phyloP scores from a whole-genome alignment of 352 stramenopile genomes.

The Pythium utonaiense region DNA sequence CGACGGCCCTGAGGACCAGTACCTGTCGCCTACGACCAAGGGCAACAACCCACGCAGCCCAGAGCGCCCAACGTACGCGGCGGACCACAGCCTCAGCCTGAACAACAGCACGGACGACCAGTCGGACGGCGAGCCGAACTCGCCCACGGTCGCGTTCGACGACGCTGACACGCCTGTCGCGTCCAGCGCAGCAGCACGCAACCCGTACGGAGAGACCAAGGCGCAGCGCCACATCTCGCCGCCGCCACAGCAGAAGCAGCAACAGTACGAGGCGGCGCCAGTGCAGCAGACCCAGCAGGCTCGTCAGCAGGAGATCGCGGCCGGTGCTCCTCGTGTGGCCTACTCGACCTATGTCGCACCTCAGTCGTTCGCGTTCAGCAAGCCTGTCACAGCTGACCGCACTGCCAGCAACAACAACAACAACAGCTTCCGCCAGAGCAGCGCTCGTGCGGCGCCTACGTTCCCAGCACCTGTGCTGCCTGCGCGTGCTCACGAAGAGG shows the following conservation, averaged over 20 bases:
- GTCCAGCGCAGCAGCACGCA: not conserved
- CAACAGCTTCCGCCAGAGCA: slow-evolving; percentile 17
- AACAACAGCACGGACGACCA: slow-evolving; percentile 28
- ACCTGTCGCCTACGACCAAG: slow-evolving; percentile 56
- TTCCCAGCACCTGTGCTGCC: slow-evolving; percentile 40
- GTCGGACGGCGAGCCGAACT: slow-evolving; percentile 18
- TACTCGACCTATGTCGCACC: slow-evolving; percentile 11
- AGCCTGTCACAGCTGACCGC: slow-evolving; percentile 12
- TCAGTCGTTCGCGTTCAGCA: slow-evolving; percentile 21
- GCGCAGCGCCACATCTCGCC: not conserved
- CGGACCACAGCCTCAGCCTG: slow-evolving; percentile 20
- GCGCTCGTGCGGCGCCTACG: slow-evolving; percentile 26
- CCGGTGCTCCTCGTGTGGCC: slow-evolving; percentile 1
- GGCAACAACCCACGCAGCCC: slow-evolving; percentile 15
- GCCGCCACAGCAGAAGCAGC: slow-evolving; percentile 2
- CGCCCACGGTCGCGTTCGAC: slow-evolving; percentile 17
- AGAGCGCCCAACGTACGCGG: slow-evolving; percentile 31
- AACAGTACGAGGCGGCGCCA: not conserved
- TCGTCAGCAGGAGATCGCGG: not conserved
- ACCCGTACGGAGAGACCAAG: slow-evolving; percentile 3
- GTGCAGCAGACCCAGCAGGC: slow-evolving; percentile 3
- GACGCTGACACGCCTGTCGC: slow-evolving; percentile 15
- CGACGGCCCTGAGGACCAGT: slow-evolving; percentile 51
- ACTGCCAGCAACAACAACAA: slow-evolving; percentile 9
- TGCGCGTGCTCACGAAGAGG: slow-evolving; percentile 24